phyloP scores from a whole-genome alignment of 345 rosid species.

The Bretschneidera sinensis region DNA sequence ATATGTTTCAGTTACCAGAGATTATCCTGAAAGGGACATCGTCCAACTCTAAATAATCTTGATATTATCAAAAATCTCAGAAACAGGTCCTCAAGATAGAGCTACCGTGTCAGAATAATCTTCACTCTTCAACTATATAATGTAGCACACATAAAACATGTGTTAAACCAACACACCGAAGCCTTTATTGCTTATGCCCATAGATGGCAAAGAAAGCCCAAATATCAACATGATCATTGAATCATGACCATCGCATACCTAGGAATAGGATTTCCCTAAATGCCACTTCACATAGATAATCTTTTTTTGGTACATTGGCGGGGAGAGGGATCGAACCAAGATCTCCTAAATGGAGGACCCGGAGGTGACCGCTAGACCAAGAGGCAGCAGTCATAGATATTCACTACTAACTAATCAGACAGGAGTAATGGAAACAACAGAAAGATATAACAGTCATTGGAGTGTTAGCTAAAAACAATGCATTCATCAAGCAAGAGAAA shows the following conservation, averaged over 20 bases:
- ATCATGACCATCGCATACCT: not conserved
- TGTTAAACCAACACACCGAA: not conserved
- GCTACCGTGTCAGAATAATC: not conserved
- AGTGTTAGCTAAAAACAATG: not conserved
- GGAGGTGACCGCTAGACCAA: too few species aligned
- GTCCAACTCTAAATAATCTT: not conserved
- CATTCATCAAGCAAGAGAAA: slow-evolving; percentile 9
- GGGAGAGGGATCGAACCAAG: too few species aligned
- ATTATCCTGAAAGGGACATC: not conserved
- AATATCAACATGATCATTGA: not conserved
- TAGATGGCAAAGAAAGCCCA: not conserved
- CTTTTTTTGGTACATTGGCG: too few species aligned
- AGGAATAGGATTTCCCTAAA: not conserved
- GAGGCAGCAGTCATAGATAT: too few species aligned
- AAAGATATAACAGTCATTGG: not conserved
- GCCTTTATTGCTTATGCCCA: not conserved
- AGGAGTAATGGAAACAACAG: not conserved
- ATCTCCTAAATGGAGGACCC: too few species aligned
- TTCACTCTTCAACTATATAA: not conserved
- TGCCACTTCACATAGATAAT: not conserved
- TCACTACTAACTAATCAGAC: slow-evolving; percentile 1
- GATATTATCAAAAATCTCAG: not conserved
- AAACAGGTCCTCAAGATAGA: not conserved
- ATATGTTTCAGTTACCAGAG: not conserved
- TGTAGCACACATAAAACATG: not conserved